Conservation (phyloP, 129 eudicot species). For the Escallonia rubra region DNA sequence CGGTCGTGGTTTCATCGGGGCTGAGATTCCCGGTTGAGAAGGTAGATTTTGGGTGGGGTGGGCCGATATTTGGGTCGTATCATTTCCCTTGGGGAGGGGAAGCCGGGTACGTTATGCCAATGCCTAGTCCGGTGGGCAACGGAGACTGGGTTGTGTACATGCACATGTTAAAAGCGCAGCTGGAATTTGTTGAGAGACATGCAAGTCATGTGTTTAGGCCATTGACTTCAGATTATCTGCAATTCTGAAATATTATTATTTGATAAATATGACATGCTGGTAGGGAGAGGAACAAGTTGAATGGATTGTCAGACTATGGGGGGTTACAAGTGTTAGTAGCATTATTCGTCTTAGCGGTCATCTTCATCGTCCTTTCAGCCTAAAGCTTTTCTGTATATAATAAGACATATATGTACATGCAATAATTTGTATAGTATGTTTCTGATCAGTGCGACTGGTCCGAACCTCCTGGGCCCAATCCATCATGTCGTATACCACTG, state of each 20-base stretch:
- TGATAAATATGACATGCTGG: no score
- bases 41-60: slow-evolving; percentile 75
- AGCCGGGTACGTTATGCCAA: slow-evolving; percentile 76
- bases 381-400: no score
- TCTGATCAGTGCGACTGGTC: no score
- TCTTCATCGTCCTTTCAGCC: no score
- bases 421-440: no score
- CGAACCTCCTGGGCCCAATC: no score
- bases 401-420: no score
- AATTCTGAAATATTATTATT: not conserved
- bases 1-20: slow-evolving; percentile 80
- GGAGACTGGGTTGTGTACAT: slow-evolving; percentile 85
- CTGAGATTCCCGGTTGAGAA: slow-evolving; percentile 55
- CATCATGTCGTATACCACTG: no score
- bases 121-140: slow-evolving; percentile 41
- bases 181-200: slow-evolving; percentile 57
- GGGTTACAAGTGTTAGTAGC: no score
- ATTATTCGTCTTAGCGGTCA: no score
- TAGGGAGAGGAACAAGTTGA: no score
- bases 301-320: no score
- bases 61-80: slow-evolving; percentile 66
- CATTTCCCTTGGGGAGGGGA: slow-evolving; percentile 78
- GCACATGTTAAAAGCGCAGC: slow-evolving; percentile 43
- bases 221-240: slow-evolving; percentile 11
- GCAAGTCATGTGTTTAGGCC: slow-evolving; percentile 54